These are phyloP conservation scores for Aspergillus incahuasiensis DNA, from an alignment of 495 filamentous ascomycete genomes.

Conservation along the genomic window DNA sequence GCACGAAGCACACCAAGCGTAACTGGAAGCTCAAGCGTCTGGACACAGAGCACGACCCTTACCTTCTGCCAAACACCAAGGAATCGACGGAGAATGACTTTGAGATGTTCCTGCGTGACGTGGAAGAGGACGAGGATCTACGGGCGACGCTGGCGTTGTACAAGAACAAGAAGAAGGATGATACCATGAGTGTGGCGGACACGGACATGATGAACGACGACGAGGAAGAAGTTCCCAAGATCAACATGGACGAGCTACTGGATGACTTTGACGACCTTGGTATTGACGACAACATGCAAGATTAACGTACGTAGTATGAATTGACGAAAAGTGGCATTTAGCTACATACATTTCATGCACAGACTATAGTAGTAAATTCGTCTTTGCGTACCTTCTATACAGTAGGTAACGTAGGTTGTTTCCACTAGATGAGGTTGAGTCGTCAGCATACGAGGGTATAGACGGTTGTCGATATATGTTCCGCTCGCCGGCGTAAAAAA, in stretches of 20 bases:
- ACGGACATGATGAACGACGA: constrained; percentile 60
- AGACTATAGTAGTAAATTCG: no score
- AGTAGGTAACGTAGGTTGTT: no score
- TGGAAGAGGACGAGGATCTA: constrained; percentile 92
- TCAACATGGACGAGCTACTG: constrained; percentile 78
- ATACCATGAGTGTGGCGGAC: constrained; percentile 25
- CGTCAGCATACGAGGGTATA: no score
- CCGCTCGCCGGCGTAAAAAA: background rate
- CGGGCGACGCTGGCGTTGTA: constrained; percentile 79
- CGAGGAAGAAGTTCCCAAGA: constrained; percentile 68
- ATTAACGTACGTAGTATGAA: constrained; percentile 3
- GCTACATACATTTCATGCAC: background rate
- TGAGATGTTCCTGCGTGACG: constrained; percentile 93
- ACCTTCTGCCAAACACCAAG: constrained; percentile 53
- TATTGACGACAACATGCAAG: constrained; percentile 47
- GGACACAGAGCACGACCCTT: constrained; percentile 70
- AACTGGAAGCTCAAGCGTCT: constrained; percentile 94
- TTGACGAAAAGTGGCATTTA: background rate
- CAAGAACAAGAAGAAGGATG: constrained; percentile 54
- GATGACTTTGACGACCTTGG: constrained; percentile 85
- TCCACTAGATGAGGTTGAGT: no score
- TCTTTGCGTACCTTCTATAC: no score
- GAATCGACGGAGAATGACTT: constrained; percentile 82
- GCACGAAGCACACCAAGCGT: constrained; percentile 78
- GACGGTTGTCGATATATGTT: background rate